Conservation (phyloP, 208 protist species). For the Trypanosoma brucei region DNA sequence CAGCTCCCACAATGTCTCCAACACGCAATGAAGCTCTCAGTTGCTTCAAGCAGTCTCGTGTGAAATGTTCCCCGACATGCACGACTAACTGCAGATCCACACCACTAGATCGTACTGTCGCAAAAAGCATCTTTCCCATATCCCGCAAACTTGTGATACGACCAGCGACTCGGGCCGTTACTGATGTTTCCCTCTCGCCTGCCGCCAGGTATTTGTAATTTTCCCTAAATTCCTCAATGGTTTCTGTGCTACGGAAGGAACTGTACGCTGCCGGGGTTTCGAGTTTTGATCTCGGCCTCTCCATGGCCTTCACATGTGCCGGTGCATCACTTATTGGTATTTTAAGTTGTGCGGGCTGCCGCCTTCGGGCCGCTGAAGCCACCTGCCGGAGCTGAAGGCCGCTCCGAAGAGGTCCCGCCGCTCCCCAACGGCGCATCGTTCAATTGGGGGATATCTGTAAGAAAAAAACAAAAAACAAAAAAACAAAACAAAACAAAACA, state of each 20-base stretch:
- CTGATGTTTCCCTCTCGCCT: constrained; percentile 18
- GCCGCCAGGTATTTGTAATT: constrained; percentile 36
- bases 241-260: constrained; percentile 46
- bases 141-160: constrained; percentile 68
- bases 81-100: constrained; percentile 66
- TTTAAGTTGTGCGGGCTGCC: not conserved
- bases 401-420: not conserved
- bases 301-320: not conserved
- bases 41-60: constrained; percentile 44
- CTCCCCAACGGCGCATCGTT: constrained; percentile 16
- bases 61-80: constrained; percentile 47
- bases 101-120: constrained; percentile 63
- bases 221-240: constrained; percentile 42
- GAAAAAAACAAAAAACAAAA: not conserved
- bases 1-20: constrained; percentile 87
- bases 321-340: not conserved
- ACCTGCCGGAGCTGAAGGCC: not conserved
- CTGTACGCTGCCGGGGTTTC: constrained; percentile 56
- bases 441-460: not conserved
- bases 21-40: constrained; percentile 43
- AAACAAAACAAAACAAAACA: not conserved
- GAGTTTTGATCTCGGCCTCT: constrained; percentile 25
- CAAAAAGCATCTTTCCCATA: constrained; percentile 84
- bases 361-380: not conserved
- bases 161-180: constrained; percentile 48